Conservation (phyloP, 2,329 filamentous ascomycete genomes). For the Hymenoscyphus salicellus region DNA sequence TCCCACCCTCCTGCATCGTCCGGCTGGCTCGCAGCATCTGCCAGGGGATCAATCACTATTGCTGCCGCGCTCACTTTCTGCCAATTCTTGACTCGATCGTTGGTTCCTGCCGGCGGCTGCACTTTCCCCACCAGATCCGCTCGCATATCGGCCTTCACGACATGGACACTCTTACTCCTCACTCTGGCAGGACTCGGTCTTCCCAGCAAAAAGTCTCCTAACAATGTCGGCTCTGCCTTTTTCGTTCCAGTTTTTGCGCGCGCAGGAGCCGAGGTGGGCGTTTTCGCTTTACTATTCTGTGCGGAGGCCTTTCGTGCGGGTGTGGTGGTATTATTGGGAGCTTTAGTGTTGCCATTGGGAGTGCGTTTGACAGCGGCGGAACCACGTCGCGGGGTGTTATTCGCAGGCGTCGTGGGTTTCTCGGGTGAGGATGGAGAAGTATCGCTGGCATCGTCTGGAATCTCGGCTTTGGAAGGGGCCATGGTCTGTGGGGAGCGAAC, state of each 20-base stretch:
- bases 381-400: constrained; percentile 19
- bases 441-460: constrained; percentile 9
- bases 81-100: constrained; percentile 79
- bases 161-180: constrained; percentile 57
- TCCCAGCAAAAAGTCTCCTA: constrained; percentile 57
- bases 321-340: constrained; percentile 26
- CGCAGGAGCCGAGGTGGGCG: constrained; percentile 31
- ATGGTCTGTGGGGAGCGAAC: constrained; percentile 11
- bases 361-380: constrained; percentile 19
- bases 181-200: constrained; percentile 55
- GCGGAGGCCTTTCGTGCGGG: constrained; percentile 21
- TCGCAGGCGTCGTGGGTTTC: constrained; percentile 6
- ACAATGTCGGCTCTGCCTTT: constrained; percentile 46
- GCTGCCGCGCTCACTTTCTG: constrained; percentile 73
- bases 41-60: constrained; percentile 52
- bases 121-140: constrained; percentile 55
- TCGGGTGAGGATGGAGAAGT: constrained; percentile 6
- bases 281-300: constrained; percentile 22
- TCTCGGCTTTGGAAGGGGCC: constrained; percentile 13
- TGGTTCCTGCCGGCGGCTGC: constrained; percentile 65
- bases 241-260: constrained; percentile 23
- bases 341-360: constrained; percentile 22
- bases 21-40: constrained; percentile 54
- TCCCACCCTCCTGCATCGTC: constrained; percentile 57
- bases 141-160: constrained; percentile 53